A percentile compares a stretch with the other conserved stretches of the same genome.
These are phyloP conservation scores for Leucaena leucocephala DNA, from an alignment of 306 rosid genomes.

Conservation along the genomic window DNA sequence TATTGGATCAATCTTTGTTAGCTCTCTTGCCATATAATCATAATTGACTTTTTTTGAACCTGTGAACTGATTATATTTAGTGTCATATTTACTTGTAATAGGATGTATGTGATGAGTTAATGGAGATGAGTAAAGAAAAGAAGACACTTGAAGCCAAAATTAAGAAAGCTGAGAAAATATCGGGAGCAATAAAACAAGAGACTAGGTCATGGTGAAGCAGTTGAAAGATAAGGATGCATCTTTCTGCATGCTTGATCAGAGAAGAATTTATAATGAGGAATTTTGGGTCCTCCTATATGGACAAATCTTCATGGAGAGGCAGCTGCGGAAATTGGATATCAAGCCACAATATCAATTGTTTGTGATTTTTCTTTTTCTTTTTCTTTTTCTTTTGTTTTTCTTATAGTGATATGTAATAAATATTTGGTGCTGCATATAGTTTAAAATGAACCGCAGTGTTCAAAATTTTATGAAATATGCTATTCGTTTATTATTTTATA, in stretches of 20 bases:
- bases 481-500: neutral
- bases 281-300: constrained; percentile 11
- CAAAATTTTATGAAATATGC: too few species aligned
- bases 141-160: neutral
- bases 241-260: constrained; percentile 13
- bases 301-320: constrained; percentile 5
- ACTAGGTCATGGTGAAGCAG: neutral
- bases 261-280: neutral
- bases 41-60: too few species aligned
- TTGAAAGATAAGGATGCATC: constrained; percentile 17
- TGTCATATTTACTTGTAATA: neutral
- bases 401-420: too few species aligned
- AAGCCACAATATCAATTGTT: neutral
- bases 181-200: neutral
- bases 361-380: too few species aligned
- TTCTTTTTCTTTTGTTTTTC: too few species aligned
- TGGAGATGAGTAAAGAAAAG: constrained; percentile 4
- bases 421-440: neutral
- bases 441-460: neutral
- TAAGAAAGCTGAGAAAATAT: neutral
- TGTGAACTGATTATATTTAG: neutral
- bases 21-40: too few species aligned
- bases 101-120: constrained; percentile 4
- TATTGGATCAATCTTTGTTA: too few species aligned
- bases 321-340: neutral